phyloP scores from a whole-genome alignment of 2,329 filamentous ascomycete genomes.

The Colletotrichum gigasporum region DNA sequence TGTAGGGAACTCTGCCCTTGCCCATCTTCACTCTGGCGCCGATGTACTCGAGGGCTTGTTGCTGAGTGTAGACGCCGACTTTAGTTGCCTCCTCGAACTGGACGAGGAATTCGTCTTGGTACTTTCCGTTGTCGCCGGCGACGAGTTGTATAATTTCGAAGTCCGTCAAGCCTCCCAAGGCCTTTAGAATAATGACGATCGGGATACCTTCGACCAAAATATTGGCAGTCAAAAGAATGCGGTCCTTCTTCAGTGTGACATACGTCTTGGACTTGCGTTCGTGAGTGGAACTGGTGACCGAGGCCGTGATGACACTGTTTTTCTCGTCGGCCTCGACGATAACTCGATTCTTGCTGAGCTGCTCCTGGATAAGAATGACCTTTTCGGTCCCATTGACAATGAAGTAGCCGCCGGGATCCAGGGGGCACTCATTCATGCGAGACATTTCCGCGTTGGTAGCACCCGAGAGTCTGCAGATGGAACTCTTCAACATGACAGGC shows the following conservation, averaged over 20 bases:
- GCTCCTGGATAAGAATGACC: constrained; percentile 97
- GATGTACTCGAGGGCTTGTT: constrained; percentile 94
- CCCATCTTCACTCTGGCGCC: constrained; percentile 90
- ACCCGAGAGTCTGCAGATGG: constrained; percentile 86
- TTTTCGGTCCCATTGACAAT: constrained; percentile 98
- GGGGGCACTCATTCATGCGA: constrained; percentile 90
- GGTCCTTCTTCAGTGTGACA: constrained; percentile 92
- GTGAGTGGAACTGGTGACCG: constrained; percentile 96
- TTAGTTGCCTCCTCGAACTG: constrained; percentile 95
- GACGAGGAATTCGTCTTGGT: constrained; percentile 94
- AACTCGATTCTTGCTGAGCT: constrained; percentile 98
- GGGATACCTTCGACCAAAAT: constrained; percentile 93
- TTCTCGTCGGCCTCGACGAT: constrained; percentile 94
- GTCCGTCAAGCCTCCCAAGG: constrained; percentile 92
- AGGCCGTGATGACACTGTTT: constrained; percentile 93
- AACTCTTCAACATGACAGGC: constrained; percentile 96
- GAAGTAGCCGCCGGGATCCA: constrained; percentile 97
- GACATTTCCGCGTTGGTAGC: constrained; percentile 92
- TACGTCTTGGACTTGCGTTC: constrained; percentile 99
- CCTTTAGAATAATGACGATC: constrained; percentile 91
- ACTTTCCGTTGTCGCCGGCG: constrained; percentile 84
- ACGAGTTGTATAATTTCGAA: constrained; percentile 94
- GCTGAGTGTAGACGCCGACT: constrained; percentile 87
- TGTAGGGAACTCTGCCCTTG: constrained; percentile 62
- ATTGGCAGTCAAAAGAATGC: constrained; percentile 90